These are phyloP conservation scores for Bryopsis sp. DNA, from an alignment of 139 green algal genomes.

Conservation along the genomic window DNA sequence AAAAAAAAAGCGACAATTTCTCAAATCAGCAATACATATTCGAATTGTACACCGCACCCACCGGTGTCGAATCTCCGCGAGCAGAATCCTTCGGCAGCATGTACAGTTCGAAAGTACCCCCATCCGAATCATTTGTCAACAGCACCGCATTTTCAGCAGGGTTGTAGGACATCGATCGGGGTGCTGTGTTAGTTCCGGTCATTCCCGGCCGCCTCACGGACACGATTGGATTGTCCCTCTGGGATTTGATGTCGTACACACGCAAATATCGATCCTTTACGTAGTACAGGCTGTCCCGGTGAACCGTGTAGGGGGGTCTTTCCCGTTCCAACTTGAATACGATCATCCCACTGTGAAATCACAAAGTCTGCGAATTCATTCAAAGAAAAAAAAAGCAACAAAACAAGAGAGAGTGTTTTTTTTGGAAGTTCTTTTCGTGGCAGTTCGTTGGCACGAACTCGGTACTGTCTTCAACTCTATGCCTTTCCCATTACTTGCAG, in stretches of 20 bases:
- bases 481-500: no score
- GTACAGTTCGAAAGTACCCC: constrained; percentile 94
- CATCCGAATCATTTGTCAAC: constrained; percentile 81
- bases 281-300: constrained; percentile 87
- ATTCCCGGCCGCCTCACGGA: constrained; percentile 59
- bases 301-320: constrained; percentile 76
- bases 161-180: constrained; percentile 84
- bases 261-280: constrained; percentile 96
- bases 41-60: no score
- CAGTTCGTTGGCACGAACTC: no score
- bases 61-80: constrained; percentile 42
- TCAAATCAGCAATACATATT: background rate
- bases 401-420: background rate
- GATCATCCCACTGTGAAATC: constrained; percentile 85
- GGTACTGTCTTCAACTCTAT: no score
- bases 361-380: background rate
- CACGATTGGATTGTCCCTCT: constrained; percentile 86
- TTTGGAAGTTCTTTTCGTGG: no score
- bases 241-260: constrained; percentile 75
- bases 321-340: constrained; percentile 99
- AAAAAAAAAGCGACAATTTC: background rate
- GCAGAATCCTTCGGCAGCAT: constrained; percentile 73
- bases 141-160: constrained; percentile 94
- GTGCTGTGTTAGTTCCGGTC: constrained; percentile 26
- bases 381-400: constrained; percentile 7